A percentile compares a stretch with the other conserved stretches of the same genome.
These are phyloP conservation scores for Penicillium macrosclerotiorum DNA, from an alignment of 495 filamentous ascomycete species.

Conservation along the genomic window DNA sequence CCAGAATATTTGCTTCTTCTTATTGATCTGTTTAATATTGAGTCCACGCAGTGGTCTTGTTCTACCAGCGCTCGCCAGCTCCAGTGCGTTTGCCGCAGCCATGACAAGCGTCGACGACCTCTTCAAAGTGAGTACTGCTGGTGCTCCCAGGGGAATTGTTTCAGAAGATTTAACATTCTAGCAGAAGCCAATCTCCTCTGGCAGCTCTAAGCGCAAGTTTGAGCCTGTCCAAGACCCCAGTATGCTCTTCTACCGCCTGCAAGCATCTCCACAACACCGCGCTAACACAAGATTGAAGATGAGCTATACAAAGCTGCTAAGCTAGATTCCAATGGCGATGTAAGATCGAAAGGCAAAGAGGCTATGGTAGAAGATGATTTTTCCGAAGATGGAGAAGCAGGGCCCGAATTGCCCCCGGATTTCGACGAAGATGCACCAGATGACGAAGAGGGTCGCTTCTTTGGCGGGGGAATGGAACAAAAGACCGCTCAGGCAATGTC, in stretches of 20 bases:
- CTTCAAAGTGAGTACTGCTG: constrained; percentile 63
- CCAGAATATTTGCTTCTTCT: background rate
- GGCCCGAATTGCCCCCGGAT: constrained; percentile 67
- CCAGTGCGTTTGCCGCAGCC: constrained; percentile 29
- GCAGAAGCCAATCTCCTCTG: constrained; percentile 44
- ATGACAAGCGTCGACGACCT: constrained; percentile 82
- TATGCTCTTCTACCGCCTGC: constrained; percentile 37
- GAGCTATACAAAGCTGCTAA: constrained; percentile 88
- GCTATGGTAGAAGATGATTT: constrained; percentile 58
- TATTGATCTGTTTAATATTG: too few species aligned
- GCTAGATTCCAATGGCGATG: constrained; percentile 57
- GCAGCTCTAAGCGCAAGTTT: constrained; percentile 70
- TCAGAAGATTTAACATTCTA: constrained; percentile 14
- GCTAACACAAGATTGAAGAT: constrained; percentile 46
- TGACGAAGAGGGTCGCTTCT: constrained; percentile 93
- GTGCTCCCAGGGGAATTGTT: background rate
- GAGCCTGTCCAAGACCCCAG: constrained; percentile 69
- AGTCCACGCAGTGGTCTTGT: too few species aligned
- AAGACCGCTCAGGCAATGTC: constrained; percentile 84
- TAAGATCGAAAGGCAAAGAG: constrained; percentile 58
- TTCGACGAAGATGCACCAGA: constrained; percentile 60
- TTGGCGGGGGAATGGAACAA: constrained; percentile 82
- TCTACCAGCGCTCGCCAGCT: too few species aligned
- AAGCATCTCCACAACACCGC: background rate
- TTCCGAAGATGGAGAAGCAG: constrained; percentile 66